These are phyloP conservation scores for Knufia petricola DNA, from an alignment of 2,329 filamentous ascomycete species.

Conservation along the genomic window DNA sequence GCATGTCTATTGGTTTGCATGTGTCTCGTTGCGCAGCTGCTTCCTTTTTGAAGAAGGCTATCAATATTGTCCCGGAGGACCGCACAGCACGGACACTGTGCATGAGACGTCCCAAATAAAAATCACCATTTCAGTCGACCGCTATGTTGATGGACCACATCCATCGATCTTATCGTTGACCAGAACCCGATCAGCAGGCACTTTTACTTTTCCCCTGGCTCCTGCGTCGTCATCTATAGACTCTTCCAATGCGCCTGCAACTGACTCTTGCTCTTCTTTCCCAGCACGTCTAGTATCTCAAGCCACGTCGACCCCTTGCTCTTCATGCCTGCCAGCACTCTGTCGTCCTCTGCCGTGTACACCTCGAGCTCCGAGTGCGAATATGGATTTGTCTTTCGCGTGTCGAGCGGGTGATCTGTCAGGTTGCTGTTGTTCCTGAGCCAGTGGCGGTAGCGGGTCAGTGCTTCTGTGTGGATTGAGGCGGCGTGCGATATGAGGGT, in stretches of 20 bases:
- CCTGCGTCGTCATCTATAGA: neutral
- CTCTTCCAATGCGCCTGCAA: constrained; percentile 4
- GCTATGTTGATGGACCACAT: too few relatives aligned
- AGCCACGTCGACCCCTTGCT: neutral
- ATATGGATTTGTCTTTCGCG: neutral
- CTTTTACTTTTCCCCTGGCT: neutral
- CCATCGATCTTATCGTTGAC: too few relatives aligned
- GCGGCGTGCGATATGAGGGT: neutral
- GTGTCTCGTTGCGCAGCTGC: too few relatives aligned
- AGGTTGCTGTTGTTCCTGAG: neutral
- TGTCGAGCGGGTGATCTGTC: neutral
- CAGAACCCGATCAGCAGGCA: too few relatives aligned
- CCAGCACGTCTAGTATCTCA: constrained; percentile 1
- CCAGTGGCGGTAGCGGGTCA: neutral
- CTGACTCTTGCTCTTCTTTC: constrained; percentile 5
- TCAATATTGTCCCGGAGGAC: too few relatives aligned
- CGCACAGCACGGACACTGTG: too few relatives aligned
- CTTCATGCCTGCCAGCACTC: neutral
- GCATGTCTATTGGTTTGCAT: too few relatives aligned
- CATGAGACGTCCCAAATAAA: too few relatives aligned
- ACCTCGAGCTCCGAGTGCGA: neutral
- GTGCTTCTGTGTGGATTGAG: neutral
- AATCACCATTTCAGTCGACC: too few relatives aligned
- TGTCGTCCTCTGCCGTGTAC: neutral
- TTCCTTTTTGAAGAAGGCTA: too few relatives aligned